Percentiles rank a stretch among this genome's conserved stretches.
These are phyloP conservation scores for Aschersonia sp. DNA, from an alignment of 2,329 filamentous ascomycete genomes.

Conservation along the genomic window DNA sequence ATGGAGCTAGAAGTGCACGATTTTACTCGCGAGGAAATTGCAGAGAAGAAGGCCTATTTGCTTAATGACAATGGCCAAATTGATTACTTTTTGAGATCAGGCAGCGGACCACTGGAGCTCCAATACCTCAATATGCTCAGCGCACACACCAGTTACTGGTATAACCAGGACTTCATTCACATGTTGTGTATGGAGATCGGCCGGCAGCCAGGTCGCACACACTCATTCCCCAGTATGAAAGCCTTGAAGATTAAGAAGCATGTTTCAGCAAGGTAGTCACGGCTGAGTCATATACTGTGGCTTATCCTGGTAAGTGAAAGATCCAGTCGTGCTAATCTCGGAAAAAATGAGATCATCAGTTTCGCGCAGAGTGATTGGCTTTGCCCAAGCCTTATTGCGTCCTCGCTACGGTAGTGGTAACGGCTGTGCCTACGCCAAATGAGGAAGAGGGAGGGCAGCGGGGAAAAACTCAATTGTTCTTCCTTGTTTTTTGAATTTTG, in stretches of 20 bases:
- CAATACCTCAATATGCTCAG: conserved; percentile 96
- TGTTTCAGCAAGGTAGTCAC: conserved; percentile 5
- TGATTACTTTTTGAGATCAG: conserved; percentile 74
- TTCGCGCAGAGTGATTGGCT: no score
- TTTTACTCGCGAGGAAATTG: conserved; percentile 82
- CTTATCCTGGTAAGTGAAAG: no score
- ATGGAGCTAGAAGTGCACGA: conserved; percentile 94
- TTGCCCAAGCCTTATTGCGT: not conserved
- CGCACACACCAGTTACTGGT: conserved; percentile 92
- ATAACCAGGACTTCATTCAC: conserved; percentile 71
- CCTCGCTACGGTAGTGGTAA: not conserved
- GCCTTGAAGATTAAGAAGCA: conserved; percentile 38
- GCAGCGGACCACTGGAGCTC: conserved; percentile 77
- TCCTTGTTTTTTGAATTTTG: no score
- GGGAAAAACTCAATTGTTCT: no score
- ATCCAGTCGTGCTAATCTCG: no score
- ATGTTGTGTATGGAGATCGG: conserved; percentile 84
- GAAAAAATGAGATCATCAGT: no score
- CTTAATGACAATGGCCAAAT: conserved; percentile 96
- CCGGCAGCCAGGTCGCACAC: conserved; percentile 49
- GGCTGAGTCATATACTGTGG: not conserved
- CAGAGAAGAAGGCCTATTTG: conserved; percentile 73
- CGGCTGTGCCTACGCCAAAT: not conserved
- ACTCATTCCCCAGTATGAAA: conserved; percentile 42
- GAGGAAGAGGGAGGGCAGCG: no score